Conservation (phyloP, 228 moss, liverwort and hornwort species). For the Sphagnum fallax region DNA sequence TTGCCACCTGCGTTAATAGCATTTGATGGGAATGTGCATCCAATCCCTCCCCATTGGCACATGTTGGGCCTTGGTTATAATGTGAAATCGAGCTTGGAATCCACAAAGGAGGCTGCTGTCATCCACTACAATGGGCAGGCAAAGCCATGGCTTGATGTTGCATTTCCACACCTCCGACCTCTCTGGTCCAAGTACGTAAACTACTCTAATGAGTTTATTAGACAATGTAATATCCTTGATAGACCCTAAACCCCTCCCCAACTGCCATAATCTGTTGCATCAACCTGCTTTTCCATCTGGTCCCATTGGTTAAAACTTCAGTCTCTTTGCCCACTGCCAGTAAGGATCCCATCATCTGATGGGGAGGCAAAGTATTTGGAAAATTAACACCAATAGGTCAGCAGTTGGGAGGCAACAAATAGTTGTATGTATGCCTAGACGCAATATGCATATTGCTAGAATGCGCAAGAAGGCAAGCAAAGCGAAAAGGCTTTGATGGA, state of each 20-base stretch:
- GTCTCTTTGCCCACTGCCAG: not conserved
- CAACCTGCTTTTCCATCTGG: too few species aligned
- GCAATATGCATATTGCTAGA: too few species aligned
- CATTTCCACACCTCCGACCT: constrained; percentile 81
- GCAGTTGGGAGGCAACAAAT: too few species aligned
- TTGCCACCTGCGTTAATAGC: constrained; percentile 94
- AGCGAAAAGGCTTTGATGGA: too few species aligned
- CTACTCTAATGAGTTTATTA: constrained; percentile 96
- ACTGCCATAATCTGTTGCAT: not conserved
- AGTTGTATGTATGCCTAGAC: too few species aligned
- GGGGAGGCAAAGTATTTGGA: not conserved
- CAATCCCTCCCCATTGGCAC: constrained; percentile 88
- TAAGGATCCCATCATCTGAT: not conserved
- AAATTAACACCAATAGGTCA: too few species aligned
- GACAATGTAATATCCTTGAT: constrained; percentile 98
- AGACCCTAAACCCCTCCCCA: constrained; percentile 28
- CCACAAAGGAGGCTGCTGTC: constrained; percentile 78
- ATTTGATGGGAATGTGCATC: constrained; percentile 91
- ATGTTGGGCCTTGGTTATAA: constrained; percentile 98
- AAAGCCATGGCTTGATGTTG: constrained; percentile 97
- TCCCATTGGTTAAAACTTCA: not conserved
- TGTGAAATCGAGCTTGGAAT: constrained; percentile 58
- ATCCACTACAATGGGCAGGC: constrained; percentile 98
- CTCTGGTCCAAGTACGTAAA: constrained; percentile 98
- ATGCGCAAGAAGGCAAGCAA: too few species aligned